A percentile compares a stretch with the other conserved stretches of the same genome.
Evolutionary conservation across 352 stramenopile genomes (phyloP).

Genomic region (Plasmopara muralis): DNA sequence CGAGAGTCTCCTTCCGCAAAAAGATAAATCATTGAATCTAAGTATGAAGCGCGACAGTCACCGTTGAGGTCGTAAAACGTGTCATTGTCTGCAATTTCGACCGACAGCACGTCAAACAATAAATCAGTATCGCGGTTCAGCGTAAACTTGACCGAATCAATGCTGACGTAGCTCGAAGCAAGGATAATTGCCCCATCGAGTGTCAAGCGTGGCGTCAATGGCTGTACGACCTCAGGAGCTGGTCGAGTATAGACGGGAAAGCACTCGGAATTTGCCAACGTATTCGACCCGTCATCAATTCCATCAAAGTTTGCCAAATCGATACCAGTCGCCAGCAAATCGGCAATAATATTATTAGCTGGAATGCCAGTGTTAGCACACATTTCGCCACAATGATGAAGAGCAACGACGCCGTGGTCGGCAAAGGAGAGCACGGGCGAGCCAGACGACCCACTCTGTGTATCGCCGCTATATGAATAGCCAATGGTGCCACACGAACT

Average conservation of each 20-base stretch:
- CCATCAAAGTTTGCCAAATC: slow-evolving; percentile 30
- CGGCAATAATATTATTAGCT: slow-evolving; percentile 30
- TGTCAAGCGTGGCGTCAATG: slow-evolving; percentile 15
- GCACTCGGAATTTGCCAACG: slow-evolving; percentile 17
- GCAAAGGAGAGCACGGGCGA: slow-evolving; percentile 43
- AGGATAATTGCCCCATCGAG: slow-evolving; percentile 26
- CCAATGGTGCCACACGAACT: slow-evolving; percentile 30
- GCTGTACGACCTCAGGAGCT: slow-evolving; percentile 1
- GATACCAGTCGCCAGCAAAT: slow-evolving; percentile 22
- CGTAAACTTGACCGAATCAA: slow-evolving; percentile 48
- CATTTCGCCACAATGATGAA: slow-evolving; percentile 55
- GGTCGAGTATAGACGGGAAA: slow-evolving; percentile 35
- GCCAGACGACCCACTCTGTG: slow-evolving; percentile 51
- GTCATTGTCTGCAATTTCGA: slow-evolving; percentile 48
- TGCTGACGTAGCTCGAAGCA: slow-evolving; percentile 20
- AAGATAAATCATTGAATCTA: slow-evolving; percentile 49
- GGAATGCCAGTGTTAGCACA: slow-evolving; percentile 57
- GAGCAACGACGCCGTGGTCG: slow-evolving; percentile 53
- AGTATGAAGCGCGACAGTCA: slow-evolving; percentile 47
- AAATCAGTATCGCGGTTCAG: slow-evolving; percentile 31
- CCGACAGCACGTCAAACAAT: slow-evolving; percentile 42
- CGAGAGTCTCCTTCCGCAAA: slow-evolving; percentile 27
- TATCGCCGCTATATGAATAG: slow-evolving; percentile 59
- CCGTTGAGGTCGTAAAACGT: slow-evolving; percentile 50
- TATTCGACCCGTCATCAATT: slow-evolving; percentile 20